Base-by-base conservation (phyloP, 2,329 filamentous ascomycete genomes). In the Zalaria obscura region DNA sequence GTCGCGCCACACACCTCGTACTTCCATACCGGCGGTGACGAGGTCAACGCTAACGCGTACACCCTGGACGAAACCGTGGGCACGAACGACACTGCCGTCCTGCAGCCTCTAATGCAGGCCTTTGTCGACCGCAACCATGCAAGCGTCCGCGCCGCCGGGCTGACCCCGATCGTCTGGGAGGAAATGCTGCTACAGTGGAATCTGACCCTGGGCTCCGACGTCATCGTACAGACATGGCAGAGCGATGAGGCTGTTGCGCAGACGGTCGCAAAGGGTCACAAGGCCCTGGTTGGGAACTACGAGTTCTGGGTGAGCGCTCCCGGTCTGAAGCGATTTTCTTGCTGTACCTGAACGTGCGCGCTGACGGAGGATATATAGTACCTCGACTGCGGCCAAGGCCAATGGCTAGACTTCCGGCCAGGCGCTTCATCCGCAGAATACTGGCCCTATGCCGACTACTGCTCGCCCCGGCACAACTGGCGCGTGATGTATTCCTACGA, bases 11-110 rank as follows among this genome's bases (percentile, higher is more conserved):
- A 84, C 58, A 70, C 80, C 2, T 65, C 75, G 5, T 76, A 89
- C 63, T 93, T 89, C 67, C 86, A 93, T 63, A 83, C 83, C 1
- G 87, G 87, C 36, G 87, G 87, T 41, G 87, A 93, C 53, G 87
- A 93, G 65, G 76, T 93, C 46, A 89, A 91, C 60, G 69, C 69
- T 46, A 80, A 88, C 52, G 75, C 79, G 40, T 88, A 85, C 54
- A 67, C 67, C 34, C 71, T 89, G 7, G 86, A 93, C 55, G 74
- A 79, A 4, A 81, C 75, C 1, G 76, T 93, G 32, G 60, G 69
- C 4, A 82, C 78, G 28, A 85, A 81, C 55, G 66, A 77, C 41
- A 65, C 69, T 0, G 60, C 65, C 1, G 70, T 89, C 9, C 65
- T 93, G 32, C 71, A 75, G 54, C 83, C 86, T 2, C 69, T 91